phyloP scores from a whole-genome alignment of 164 flowering plant genomes.

The Stephania cephalantha region DNA sequence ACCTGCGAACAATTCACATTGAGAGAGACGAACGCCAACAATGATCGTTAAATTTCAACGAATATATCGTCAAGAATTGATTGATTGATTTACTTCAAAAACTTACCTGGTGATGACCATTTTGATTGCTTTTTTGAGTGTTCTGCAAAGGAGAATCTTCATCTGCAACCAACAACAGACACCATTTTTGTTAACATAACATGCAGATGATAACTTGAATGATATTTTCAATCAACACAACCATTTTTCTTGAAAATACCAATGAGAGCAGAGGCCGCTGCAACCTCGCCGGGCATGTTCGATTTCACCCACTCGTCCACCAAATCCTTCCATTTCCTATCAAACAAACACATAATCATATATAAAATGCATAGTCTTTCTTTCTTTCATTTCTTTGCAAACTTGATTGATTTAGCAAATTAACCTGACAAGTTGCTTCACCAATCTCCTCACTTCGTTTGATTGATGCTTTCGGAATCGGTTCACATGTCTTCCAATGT shows the following conservation, averaged over 20 bases:
- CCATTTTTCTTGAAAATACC: constrained; percentile 1
- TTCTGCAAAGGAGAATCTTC: constrained; percentile 15
- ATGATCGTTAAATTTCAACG: neutral
- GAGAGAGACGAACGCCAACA: neutral
- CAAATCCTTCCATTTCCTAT: constrained; percentile 88
- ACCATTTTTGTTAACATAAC: neutral
- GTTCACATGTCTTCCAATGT: constrained; percentile 19
- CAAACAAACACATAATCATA: constrained; percentile 12
- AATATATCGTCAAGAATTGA: neutral
- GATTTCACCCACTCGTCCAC: constrained; percentile 93
- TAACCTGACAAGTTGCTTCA: constrained; percentile 86
- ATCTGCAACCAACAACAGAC: constrained; percentile 15
- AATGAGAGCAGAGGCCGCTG: constrained; percentile 22
- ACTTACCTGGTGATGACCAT: constrained; percentile 15
- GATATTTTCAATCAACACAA: neutral
- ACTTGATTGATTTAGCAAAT: neutral
- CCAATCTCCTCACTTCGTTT: constrained; percentile 49
- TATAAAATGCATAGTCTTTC: neutral
- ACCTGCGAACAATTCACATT: constrained; percentile 33
- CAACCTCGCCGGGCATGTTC: constrained; percentile 38
- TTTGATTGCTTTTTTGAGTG: constrained; percentile 8
- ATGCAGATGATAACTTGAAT: neutral
- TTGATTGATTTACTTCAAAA: neutral
- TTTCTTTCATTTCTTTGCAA: neutral
- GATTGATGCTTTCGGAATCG: constrained; percentile 14